Percentiles rank a stretch among this genome's conserved stretches.
phyloP scores from a whole-genome alignment of 805 yeast species.

The Maudiozyma pseudohumilis region DNA sequence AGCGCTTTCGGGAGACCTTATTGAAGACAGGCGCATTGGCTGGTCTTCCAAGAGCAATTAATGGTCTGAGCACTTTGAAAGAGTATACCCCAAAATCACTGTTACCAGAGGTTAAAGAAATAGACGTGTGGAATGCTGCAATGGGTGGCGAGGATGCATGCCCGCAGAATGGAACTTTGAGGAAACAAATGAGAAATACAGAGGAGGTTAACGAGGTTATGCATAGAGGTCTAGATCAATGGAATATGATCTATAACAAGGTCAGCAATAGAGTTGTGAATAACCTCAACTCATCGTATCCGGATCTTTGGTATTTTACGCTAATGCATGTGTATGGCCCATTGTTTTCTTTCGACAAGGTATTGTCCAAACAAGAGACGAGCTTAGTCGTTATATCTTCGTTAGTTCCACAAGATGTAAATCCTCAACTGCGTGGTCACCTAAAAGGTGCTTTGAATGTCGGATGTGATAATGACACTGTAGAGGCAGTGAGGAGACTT shows the following conservation, averaged over 20 bases:
- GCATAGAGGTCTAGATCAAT: conserved; percentile 51
- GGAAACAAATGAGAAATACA: conserved; percentile 6
- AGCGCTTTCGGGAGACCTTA: conserved; percentile 63
- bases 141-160: conserved; percentile 12
- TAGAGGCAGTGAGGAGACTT: conserved; percentile 49
- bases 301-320: conserved; percentile 73
- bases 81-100: conserved; percentile 51
- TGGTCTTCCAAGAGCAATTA: conserved; percentile 81
- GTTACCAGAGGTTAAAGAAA: conserved; percentile 11
- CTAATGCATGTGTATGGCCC: conserved; percentile 70
- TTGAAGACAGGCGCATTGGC: conserved; percentile 69
- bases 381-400: conserved; percentile 69
- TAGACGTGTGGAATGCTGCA: conserved; percentile 22
- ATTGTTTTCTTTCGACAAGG: conserved; percentile 54
- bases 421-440: conserved; percentile 88
- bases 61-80: conserved; percentile 56
- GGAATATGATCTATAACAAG: conserved; percentile 69
- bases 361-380: conserved; percentile 59
- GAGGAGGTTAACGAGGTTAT: conserved; percentile 8
- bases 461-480: conserved; percentile 59
- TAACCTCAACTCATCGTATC: conserved; percentile 68
- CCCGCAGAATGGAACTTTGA: conserved; percentile 5
- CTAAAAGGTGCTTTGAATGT: conserved; percentile 74
- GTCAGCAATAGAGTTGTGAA: conserved; percentile 55
- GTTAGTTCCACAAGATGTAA: conserved; percentile 85